phyloP scores from a whole-genome alignment of 2,329 filamentous ascomycete species.

The Cladorrhinum sp. region DNA sequence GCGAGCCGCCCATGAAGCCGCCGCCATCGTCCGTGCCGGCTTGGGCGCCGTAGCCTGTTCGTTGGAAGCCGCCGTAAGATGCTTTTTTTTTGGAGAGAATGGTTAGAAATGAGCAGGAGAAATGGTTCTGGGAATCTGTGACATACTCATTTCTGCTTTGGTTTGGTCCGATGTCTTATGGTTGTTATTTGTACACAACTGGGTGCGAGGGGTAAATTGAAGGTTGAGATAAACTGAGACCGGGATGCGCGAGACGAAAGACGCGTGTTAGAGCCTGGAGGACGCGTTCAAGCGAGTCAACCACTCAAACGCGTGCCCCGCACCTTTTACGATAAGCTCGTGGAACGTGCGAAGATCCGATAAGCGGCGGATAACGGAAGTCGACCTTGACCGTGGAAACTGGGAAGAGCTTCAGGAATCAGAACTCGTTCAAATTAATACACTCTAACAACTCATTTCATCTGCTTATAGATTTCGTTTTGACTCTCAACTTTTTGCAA shows the following conservation, averaged over 20 bases:
- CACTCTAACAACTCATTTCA: no score
- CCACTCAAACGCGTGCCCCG: constrained; percentile 27
- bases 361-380: constrained; percentile 3
- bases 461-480: no score
- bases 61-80: constrained; percentile 50
- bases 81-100: constrained; percentile 30
- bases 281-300: constrained; percentile 22
- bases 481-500: no score
- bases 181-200: constrained; percentile 1
- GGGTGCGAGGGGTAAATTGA: constrained; percentile 5
- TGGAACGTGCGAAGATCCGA: neutral
- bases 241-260: constrained; percentile 9
- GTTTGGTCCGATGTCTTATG: neutral
- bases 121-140: neutral
- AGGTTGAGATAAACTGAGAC: neutral
- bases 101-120: neutral
- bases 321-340: neutral
- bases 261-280: constrained; percentile 18
- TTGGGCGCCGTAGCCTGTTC: constrained; percentile 50
- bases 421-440: no score
- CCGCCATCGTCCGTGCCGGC: constrained; percentile 57
- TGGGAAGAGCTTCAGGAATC: no score
- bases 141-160: constrained; percentile 18
- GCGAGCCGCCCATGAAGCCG: constrained; percentile 61
- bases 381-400: neutral